Conservation (phyloP, 148 eudicot species). For the Persicaria maculosa region DNA sequence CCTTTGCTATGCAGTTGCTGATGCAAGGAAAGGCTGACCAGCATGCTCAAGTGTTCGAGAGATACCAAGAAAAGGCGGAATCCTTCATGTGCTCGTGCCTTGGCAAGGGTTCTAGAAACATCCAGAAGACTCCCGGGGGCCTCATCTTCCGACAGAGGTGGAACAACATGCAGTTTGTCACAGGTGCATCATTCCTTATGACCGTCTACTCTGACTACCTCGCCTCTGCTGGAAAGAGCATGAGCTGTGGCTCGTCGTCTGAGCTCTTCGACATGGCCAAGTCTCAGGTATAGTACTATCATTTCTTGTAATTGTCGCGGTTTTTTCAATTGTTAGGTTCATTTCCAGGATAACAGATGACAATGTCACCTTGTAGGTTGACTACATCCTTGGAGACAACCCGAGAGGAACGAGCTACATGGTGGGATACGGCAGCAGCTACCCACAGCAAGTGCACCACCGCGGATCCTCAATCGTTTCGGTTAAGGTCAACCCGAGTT, state of each 20-base stretch:
- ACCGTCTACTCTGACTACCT: slow-evolving; percentile 87
- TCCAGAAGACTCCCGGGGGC: slow-evolving; percentile 89
- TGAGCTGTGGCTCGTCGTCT: slow-evolving; percentile 54
- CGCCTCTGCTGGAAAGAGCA: slow-evolving; percentile 49
- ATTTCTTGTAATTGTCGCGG: neutral
- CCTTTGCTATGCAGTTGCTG: slow-evolving; percentile 40
- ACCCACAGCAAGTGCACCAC: neutral
- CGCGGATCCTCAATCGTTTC: slow-evolving; percentile 21
- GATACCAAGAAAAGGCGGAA: slow-evolving; percentile 81
- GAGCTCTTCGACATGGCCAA: slow-evolving; percentile 67
- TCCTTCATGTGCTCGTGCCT: slow-evolving; percentile 85
- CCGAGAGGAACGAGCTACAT: neutral
- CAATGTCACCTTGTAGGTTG: neutral
- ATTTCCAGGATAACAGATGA: neutral
- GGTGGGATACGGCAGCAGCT: neutral
- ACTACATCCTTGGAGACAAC: slow-evolving; percentile 4
- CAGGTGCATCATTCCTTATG: slow-evolving; percentile 78
- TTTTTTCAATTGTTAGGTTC: neutral
- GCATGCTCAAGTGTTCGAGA: slow-evolving; percentile 36
- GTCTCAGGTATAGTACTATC: slow-evolving; percentile 51
- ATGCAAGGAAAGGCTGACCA: slow-evolving; percentile 73
- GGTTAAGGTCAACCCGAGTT: neutral
- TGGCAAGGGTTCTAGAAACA: slow-evolving; percentile 66
- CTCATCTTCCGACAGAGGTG: slow-evolving; percentile 85
- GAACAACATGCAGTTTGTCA: slow-evolving; percentile 96